phyloP scores from a whole-genome alignment of 495 filamentous ascomycete genomes.

The Saxophila tyrrhenica region DNA sequence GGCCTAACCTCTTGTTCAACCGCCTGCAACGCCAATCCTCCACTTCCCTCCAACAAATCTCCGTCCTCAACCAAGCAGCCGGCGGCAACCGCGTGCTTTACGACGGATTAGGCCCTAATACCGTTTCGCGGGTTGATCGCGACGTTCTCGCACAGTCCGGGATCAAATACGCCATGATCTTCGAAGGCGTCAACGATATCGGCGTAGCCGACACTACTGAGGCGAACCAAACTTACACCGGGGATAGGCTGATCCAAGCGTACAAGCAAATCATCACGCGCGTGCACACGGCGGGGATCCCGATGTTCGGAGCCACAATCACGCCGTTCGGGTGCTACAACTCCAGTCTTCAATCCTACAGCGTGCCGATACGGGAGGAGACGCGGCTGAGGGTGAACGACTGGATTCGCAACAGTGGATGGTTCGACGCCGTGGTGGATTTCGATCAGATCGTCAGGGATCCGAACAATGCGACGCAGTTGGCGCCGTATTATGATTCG shows the following conservation, averaged over 20 bases:
- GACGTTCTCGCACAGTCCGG: conserved; percentile 49
- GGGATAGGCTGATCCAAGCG: conserved; percentile 40
- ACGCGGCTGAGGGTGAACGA: conserved; percentile 50
- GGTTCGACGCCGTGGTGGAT: conserved; percentile 53
- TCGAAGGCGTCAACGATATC: conserved; percentile 68
- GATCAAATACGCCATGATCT: conserved; percentile 53
- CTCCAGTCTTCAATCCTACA: conserved; percentile 39
- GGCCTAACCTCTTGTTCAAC: conserved; percentile 54
- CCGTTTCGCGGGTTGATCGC: conserved; percentile 49
- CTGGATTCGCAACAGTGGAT: conserved; percentile 47
- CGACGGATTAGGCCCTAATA: conserved; percentile 53
- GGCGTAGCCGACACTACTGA: conserved; percentile 39
- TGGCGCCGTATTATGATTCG: conserved; percentile 45
- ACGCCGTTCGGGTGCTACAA: conserved; percentile 48
- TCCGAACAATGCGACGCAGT: conserved; percentile 30
- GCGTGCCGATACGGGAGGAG: conserved; percentile 42
- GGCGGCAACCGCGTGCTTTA: conserved; percentile 57
- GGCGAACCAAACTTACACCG: conserved; percentile 39
- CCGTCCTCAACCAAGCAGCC: conserved; percentile 59
- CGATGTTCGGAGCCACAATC: conserved; percentile 54
- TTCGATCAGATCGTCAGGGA: conserved; percentile 50
- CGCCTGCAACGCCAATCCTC: conserved; percentile 39
- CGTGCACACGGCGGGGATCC: conserved; percentile 44
- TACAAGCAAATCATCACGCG: conserved; percentile 48
- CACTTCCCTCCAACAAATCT: conserved; percentile 32